phyloP scores from a whole-genome alignment of 1,284 basidiomycete species.

The Leccinum insolens region DNA sequence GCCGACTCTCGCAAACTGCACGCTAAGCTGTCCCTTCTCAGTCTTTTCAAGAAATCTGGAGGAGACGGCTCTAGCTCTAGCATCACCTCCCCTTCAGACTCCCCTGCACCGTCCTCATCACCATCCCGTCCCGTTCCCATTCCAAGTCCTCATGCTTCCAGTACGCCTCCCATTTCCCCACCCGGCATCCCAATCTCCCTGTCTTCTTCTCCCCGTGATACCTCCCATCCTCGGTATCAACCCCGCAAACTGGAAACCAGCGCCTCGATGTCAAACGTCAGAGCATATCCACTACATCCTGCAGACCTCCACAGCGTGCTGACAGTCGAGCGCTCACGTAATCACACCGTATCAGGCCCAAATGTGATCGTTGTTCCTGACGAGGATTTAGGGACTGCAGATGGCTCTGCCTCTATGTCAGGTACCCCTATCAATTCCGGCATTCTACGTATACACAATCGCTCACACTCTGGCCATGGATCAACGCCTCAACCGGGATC shows the following conservation, averaged over 20 bases:
- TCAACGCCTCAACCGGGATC: constrained; percentile 26
- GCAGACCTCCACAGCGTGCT: constrained; percentile 38
- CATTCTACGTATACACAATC: constrained; percentile 42
- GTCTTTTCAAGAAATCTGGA: constrained; percentile 48
- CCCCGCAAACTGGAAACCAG: constrained; percentile 33
- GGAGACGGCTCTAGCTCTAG: constrained; percentile 40
- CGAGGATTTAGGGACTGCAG: constrained; percentile 29
- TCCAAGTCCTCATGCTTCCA: constrained; percentile 13
- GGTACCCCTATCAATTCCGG: constrained; percentile 38
- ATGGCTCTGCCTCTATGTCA: constrained; percentile 24
- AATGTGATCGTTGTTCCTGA: constrained; percentile 21
- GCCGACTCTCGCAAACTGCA: constrained; percentile 44
- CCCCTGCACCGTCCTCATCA: constrained; percentile 22
- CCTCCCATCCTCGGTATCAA: constrained; percentile 20
- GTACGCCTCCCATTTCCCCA: constrained; percentile 33
- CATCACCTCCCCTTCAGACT: constrained; percentile 32
- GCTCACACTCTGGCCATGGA: constrained; percentile 39
- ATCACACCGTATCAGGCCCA: constrained; percentile 28
- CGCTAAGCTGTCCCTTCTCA: constrained; percentile 44
- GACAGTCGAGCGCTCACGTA: constrained; percentile 34
- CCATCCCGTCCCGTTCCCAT: constrained; percentile 28
- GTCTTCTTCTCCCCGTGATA: constrained; percentile 34
- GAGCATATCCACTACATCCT: constrained; percentile 35
- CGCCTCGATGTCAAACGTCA: constrained; percentile 27
- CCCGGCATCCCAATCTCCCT: constrained; percentile 22